A percentile compares a stretch with the other conserved stretches of the same genome.
phyloP scores from a whole-genome alignment of 495 filamentous ascomycete genomes.

The Lophiostoma macrostomum region DNA sequence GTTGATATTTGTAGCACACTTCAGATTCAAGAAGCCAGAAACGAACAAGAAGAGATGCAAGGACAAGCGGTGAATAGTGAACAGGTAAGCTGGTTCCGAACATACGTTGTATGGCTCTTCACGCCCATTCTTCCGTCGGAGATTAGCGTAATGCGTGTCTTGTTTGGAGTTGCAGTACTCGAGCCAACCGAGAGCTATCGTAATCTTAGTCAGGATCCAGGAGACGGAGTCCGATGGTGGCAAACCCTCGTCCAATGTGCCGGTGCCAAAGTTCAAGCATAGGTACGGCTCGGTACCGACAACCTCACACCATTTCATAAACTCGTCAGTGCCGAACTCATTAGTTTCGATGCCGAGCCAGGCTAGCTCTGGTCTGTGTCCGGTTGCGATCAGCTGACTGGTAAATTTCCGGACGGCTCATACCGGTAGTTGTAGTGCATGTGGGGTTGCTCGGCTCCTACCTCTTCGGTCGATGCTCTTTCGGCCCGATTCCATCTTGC shows the following conservation, averaged over 20 bases:
- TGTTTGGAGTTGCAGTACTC: constrained; percentile 75
- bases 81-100: too few relatives aligned
- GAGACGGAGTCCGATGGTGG: neutral
- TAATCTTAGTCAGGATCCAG: neutral
- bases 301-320: constrained; percentile 71
- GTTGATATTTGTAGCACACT: too few relatives aligned
- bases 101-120: constrained; percentile 69
- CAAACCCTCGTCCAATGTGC: constrained; percentile 66
- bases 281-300: constrained; percentile 71
- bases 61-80: too few relatives aligned
- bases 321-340: constrained; percentile 78
- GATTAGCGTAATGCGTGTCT: constrained; percentile 75
- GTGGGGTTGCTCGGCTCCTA: constrained; percentile 27
- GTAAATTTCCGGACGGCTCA: too few relatives aligned
- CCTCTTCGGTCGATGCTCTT: constrained; percentile 58
- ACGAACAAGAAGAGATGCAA: too few relatives aligned
- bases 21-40: too few relatives aligned
- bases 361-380: constrained; percentile 65
- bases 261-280: constrained; percentile 73
- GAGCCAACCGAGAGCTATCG: constrained; percentile 61
- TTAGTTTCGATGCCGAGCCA: constrained; percentile 74
- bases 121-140: constrained; percentile 67
- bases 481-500: constrained; percentile 73
- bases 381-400: neutral
- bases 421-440: neutral